Evolutionary conservation across 2,329 filamentous ascomycete species (phyloP), one percentile per base, ranked within the genome.

Genomic region (Colletotrichum sp.): DNA sequence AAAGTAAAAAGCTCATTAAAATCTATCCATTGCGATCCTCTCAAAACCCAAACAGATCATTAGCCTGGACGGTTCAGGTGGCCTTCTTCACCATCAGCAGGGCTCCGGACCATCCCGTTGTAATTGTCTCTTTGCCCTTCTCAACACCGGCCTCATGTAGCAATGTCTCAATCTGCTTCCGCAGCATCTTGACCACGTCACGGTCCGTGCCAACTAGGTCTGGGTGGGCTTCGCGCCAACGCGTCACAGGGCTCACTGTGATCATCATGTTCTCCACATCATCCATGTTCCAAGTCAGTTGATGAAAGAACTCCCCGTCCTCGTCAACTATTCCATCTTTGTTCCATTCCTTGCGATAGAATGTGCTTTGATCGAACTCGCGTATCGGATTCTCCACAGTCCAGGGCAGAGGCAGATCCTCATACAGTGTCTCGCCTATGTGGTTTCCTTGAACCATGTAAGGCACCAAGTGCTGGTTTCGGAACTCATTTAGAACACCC

Each of bases 321-420:
- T 77, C 76, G 19, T 75, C 72, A 5, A 68, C 64, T 19, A 62
- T 49, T 2, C 82, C 82, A 15, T 81, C 80, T 3, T 78, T 78
- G 7, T 84, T 81, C 88, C 88, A 91, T 12, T 88, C 85, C 71
- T 83, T 84, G 1, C 88, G 82, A 8, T 83, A 73, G 65, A 89
- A 89, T 0, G 80, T 80, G 0, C 25, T 67, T 79, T 85, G 59
- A 6, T 87, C 84, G 77, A 92, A 89, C 2, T 79, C 85, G 0
- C 71, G 13, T 0, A 85, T 81, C 0, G 83, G 79, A 3, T 77
- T 64, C 5, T 80, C 78, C 8, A 86, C 25, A 1, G 83, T 85
- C 90, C 90, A 93, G 0, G 91, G 91, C 19, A 92, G 80, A 6
- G 78, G 75, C 4, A 91, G 82, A 15, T 84, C 80, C 1, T 77